Conservation (phyloP, 1,284 basidiomycete genomes). For the Mycena sp. region DNA sequence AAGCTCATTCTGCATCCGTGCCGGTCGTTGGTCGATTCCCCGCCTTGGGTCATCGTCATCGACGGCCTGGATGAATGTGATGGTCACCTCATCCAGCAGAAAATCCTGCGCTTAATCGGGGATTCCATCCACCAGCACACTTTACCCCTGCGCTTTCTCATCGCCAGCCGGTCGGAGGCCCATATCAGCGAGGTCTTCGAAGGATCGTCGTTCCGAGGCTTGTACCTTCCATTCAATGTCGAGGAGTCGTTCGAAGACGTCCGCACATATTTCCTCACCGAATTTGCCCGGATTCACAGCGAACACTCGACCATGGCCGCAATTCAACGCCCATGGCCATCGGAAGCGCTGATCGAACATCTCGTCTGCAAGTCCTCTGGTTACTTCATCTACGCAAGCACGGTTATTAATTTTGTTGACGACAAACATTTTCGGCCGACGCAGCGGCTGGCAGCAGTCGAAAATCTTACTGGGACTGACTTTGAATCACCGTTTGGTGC, state of each 20-base stretch:
- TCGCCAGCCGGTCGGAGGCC: slow-evolving; percentile 4
- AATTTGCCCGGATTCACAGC: slow-evolving; percentile 7
- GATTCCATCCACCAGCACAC: background rate
- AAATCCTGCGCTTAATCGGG: slow-evolving; percentile 13
- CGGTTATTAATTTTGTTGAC: slow-evolving; percentile 19
- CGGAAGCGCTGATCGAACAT: background rate
- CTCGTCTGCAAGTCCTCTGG: slow-evolving; percentile 16
- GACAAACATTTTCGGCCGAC: slow-evolving; percentile 8
- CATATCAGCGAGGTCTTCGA: background rate
- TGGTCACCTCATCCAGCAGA: slow-evolving; percentile 4
- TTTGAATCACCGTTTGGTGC: slow-evolving; percentile 1
- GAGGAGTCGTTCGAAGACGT: slow-evolving; percentile 18
- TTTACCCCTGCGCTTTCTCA: slow-evolving; percentile 7
- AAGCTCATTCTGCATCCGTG: slow-evolving; percentile 24
- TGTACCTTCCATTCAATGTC: slow-evolving; percentile 11
- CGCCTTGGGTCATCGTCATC: slow-evolving; percentile 17
- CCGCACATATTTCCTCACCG: slow-evolving; percentile 13
- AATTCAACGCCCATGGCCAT: slow-evolving; percentile 3
- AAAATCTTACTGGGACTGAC: background rate
- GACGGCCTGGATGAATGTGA: slow-evolving; percentile 24
- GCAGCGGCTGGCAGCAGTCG: slow-evolving; percentile 6
- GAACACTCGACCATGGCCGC: background rate
- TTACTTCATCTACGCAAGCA: slow-evolving; percentile 23
- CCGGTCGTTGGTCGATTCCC: background rate
- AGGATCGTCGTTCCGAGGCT: background rate